Evolutionary conservation across 1,284 basidiomycete genomes (phyloP).

Genomic region (Pseudozyma thailandica): DNA sequence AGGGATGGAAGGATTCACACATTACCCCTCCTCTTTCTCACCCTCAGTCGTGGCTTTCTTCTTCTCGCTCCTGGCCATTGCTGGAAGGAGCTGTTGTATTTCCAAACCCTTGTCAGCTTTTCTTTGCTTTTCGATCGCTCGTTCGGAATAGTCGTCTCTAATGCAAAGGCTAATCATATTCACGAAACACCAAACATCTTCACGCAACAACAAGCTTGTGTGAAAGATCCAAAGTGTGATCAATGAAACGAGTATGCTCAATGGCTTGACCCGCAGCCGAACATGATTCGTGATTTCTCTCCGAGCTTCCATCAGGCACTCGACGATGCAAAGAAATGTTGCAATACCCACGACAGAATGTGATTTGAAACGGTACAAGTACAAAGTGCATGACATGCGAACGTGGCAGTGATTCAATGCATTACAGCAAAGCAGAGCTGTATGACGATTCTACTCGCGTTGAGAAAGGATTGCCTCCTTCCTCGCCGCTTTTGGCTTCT

Average conservation of each 20-base stretch:
- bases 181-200: neutral
- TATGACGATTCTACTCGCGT: slow-evolving; percentile 11
- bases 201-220: neutral
- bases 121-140: too few species aligned
- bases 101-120: neutral
- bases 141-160: neutral
- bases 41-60: slow-evolving; percentile 1
- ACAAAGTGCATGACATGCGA: slow-evolving; percentile 17
- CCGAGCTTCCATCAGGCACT: too few species aligned
- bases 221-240: too few species aligned
- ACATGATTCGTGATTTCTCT: too few species aligned
- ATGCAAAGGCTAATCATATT: slow-evolving; percentile 9
- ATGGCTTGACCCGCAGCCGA: too few species aligned
- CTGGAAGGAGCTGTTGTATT: slow-evolving; percentile 34
- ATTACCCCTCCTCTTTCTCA: neutral
- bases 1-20: neutral
- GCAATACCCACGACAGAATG: too few species aligned
- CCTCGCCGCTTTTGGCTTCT: slow-evolving; percentile 89
- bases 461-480: slow-evolving; percentile 71
- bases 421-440: neutral
- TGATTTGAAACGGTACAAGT: slow-evolving; percentile 20
- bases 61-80: slow-evolving; percentile 14
- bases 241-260: too few species aligned
- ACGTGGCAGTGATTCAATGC: neutral
- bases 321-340: too few species aligned